Evolutionary conservation across 2,329 filamentous ascomycete genomes (phyloP).

Genomic region (Neonectria sp.): DNA sequence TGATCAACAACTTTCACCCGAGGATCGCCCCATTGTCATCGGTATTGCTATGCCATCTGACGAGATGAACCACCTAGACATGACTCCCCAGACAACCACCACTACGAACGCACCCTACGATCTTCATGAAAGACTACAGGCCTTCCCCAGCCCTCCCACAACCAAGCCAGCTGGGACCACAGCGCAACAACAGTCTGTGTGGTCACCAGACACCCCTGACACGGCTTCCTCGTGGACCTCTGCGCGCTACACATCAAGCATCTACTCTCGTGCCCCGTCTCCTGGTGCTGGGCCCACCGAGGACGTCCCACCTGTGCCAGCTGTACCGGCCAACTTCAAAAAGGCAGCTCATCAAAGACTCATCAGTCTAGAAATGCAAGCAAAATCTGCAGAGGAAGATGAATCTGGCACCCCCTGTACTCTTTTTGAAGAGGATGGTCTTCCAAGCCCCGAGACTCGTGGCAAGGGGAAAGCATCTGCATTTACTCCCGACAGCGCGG

Average conservation of each 20-base stretch:
- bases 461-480: constrained; percentile 55
- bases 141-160: constrained; percentile 19
- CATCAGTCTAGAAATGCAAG: constrained; percentile 54
- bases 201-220: constrained; percentile 75
- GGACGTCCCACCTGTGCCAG: constrained; percentile 72
- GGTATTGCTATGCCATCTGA: constrained; percentile 75
- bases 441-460: constrained; percentile 56
- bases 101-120: constrained; percentile 54
- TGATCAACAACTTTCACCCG: constrained; percentile 72
- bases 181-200: constrained; percentile 64
- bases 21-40: constrained; percentile 80
- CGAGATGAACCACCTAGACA: constrained; percentile 44
- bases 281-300: constrained; percentile 48
- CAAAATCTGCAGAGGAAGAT: constrained; percentile 60
- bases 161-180: constrained; percentile 33
- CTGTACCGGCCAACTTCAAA: constrained; percentile 64
- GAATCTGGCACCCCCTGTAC: constrained; percentile 73
- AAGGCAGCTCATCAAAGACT: constrained; percentile 51
- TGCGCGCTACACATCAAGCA: constrained; percentile 67
- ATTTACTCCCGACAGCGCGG: constrained; percentile 64
- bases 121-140: constrained; percentile 26
- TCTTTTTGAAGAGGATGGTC: constrained; percentile 79
- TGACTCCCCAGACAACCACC: constrained; percentile 67
- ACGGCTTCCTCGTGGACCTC: constrained; percentile 59
- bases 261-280: constrained; percentile 72